Percentiles rank a stretch among this genome's conserved stretches.
phyloP scores from a whole-genome alignment of 371 early-diverging fungal genomes.

The Rhizomucor miehei region DNA sequence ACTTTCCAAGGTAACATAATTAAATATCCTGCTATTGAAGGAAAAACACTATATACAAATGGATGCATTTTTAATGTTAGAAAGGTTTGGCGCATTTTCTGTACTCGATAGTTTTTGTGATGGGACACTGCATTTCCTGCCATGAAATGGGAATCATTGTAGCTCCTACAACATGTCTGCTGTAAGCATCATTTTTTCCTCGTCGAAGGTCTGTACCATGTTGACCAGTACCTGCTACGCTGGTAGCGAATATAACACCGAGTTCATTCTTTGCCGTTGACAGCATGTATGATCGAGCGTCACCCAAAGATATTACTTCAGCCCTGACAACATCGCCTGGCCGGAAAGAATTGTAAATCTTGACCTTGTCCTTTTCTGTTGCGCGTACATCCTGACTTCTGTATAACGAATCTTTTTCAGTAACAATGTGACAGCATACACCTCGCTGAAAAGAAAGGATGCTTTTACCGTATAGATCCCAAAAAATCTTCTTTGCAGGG shows the following conservation, averaged over 20 bases:
- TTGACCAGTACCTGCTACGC: slow-evolving; percentile 75
- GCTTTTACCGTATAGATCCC: slow-evolving; percentile 78
- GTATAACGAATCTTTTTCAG: neutral
- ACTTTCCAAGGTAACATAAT: no score
- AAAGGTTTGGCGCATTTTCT: slow-evolving; percentile 93
- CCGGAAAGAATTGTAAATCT: slow-evolving; percentile 85
- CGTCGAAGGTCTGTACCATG: no score
- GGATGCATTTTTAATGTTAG: slow-evolving; percentile 8
- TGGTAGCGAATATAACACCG: slow-evolving; percentile 93
- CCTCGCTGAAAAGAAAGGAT: neutral
- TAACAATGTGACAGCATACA: no score
- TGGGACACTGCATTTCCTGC: slow-evolving; percentile 97
- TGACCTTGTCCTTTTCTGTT: slow-evolving; percentile 92
- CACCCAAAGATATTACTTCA: slow-evolving; percentile 90
- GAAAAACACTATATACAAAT: no score
- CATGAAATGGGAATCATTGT: slow-evolving; percentile 95
- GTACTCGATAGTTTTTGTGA: slow-evolving; percentile 79
- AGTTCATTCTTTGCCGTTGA: slow-evolving; percentile 92
- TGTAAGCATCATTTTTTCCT: neutral
- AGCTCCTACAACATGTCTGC: slow-evolving; percentile 48
- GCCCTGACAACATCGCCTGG: slow-evolving; percentile 95
- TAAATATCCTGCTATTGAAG: no score
- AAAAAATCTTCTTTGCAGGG: slow-evolving; percentile 89
- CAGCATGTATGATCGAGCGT: slow-evolving; percentile 84
- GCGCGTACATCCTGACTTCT: slow-evolving; percentile 90